Conservation (phyloP, 2,329 filamentous ascomycete species). For the Cordyceps cicadae region DNA sequence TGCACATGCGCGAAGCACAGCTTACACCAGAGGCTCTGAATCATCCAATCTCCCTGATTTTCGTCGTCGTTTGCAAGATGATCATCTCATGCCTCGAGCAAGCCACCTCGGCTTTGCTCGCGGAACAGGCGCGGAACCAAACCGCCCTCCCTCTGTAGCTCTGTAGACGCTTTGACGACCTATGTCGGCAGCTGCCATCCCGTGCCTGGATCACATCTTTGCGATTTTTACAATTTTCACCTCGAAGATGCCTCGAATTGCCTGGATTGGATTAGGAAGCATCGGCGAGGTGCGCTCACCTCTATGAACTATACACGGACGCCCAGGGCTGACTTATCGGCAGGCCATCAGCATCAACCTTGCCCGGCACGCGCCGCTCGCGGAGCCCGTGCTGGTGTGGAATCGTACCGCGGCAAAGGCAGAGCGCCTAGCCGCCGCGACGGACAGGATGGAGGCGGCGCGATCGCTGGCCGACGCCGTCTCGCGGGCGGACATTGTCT, state of each 20-base stretch:
- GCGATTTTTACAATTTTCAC: background rate
- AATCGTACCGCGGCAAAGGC: background rate
- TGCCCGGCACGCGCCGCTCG: background rate
- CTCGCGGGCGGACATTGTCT: conserved; percentile 2
- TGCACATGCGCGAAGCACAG: too few relatives aligned
- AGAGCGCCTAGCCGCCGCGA: background rate
- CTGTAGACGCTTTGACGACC: too few relatives aligned
- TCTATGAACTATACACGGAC: too few relatives aligned
- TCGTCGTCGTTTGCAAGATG: background rate
- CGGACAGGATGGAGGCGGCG: background rate
- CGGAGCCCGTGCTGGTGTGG: background rate
- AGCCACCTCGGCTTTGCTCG: background rate
- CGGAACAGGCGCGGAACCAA: background rate
- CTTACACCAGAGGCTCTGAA: too few relatives aligned
- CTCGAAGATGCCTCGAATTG: background rate
- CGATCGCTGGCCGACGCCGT: background rate
- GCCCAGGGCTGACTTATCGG: background rate
- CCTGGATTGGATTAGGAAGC: conserved; percentile 2
- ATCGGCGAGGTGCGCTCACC: background rate
- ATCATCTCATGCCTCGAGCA: background rate
- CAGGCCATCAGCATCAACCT: conserved; percentile 1
- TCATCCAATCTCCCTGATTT: too few relatives aligned
- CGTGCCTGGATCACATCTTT: background rate
- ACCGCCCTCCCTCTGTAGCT: background rate
- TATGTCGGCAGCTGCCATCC: background rate